phyloP scores from a whole-genome alignment of 805 yeast species.

The Phaffomyces opuntiae region DNA sequence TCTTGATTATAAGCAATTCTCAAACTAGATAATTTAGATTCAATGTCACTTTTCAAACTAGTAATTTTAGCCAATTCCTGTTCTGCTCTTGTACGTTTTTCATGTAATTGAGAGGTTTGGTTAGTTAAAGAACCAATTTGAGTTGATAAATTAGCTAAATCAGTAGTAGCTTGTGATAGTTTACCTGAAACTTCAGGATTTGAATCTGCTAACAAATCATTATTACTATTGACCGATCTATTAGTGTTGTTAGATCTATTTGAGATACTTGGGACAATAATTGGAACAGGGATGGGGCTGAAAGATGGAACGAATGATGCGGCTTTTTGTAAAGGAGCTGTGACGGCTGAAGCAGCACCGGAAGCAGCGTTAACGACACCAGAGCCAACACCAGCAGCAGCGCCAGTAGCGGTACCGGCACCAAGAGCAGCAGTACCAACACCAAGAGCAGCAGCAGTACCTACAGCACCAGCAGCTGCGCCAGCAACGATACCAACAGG shows the following conservation, averaged over 20 bases:
- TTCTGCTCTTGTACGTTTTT: slow-evolving; percentile 67
- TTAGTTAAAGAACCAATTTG: slow-evolving; percentile 73
- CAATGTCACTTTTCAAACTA: slow-evolving; percentile 62
- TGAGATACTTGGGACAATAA: slow-evolving; percentile 4
- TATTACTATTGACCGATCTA: slow-evolving; percentile 18
- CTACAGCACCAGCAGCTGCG: slow-evolving; percentile 5
- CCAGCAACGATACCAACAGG: slow-evolving; percentile 4
- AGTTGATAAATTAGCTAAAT: slow-evolving; percentile 78
- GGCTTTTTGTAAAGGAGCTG: slow-evolving; percentile 4
- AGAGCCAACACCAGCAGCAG: slow-evolving; percentile 4
- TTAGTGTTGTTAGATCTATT: background rate
- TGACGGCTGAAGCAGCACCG: background rate
- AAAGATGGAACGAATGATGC: slow-evolving; percentile 5
- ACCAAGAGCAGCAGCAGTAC: slow-evolving; percentile 2
- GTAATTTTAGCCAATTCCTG: slow-evolving; percentile 67
- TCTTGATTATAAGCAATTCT: slow-evolving; percentile 73
- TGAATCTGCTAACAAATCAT: slow-evolving; percentile 48
- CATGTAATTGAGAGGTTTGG: slow-evolving; percentile 66
- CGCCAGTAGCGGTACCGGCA: slow-evolving; percentile 2
- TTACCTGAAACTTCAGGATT: slow-evolving; percentile 50
- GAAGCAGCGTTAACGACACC: slow-evolving; percentile 4
- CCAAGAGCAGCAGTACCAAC: slow-evolving; percentile 3
- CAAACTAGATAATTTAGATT: slow-evolving; percentile 58
- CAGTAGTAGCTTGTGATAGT: slow-evolving; percentile 73
- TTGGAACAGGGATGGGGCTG: background rate